Conservation (phyloP, 73 alveolate genomes). For the Stentor roeselii region DNA sequence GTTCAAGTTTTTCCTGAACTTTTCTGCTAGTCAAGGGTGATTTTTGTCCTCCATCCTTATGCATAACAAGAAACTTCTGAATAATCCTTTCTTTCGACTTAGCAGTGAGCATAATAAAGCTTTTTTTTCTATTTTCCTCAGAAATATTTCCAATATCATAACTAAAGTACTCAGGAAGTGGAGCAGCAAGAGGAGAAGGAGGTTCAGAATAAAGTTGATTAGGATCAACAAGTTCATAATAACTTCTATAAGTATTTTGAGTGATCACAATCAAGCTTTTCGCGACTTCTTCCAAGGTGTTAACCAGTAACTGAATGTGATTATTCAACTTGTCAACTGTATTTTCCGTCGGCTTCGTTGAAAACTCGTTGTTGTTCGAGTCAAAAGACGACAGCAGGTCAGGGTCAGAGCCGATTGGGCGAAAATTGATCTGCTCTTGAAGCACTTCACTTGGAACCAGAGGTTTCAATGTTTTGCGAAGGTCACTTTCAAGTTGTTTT, state of each 20-base stretch:
- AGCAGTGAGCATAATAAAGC: background rate
- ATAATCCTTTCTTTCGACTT: background rate
- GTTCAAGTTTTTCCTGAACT: slow-evolving; percentile 3
- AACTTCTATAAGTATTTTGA: background rate
- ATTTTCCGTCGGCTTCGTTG: background rate
- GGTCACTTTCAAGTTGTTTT: background rate
- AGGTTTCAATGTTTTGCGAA: slow-evolving; percentile 11
- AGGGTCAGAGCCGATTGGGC: slow-evolving; percentile 2
- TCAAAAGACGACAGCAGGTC: background rate
- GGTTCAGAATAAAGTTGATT: background rate
- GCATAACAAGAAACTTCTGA: background rate
- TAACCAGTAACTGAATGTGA: background rate
- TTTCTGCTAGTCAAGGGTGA: background rate
- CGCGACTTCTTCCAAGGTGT: slow-evolving; percentile 24
- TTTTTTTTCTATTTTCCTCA: slow-evolving; percentile 21
- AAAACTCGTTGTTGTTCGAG: background rate
- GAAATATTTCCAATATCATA: background rate
- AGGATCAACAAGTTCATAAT: slow-evolving; percentile 25
- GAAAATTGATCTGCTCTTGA: slow-evolving; percentile 1
- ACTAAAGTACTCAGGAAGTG: slow-evolving; percentile 12
- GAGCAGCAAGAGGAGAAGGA: slow-evolving; percentile 20
- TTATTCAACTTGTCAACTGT: background rate
- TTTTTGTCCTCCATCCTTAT: background rate
- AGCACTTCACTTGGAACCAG: slow-evolving; percentile 14
- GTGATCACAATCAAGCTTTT: background rate